phyloP scores from a whole-genome alignment of 345 rosid species.

The Aquilaria malaccensis region DNA sequence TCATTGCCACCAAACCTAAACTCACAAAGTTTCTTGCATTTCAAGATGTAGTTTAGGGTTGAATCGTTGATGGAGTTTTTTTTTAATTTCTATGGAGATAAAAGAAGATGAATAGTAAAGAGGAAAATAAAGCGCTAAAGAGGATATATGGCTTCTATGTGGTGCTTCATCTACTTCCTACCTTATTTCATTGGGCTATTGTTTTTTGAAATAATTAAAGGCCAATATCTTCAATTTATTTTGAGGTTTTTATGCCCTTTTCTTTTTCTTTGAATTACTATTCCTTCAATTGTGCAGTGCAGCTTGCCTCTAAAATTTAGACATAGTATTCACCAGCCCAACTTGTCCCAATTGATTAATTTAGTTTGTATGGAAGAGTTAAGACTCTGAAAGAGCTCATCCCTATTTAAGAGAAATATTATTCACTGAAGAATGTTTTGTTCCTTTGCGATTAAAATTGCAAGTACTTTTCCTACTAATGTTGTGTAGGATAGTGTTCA shows the following conservation, averaged over 20 bases:
- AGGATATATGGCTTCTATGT: constrained; percentile 54
- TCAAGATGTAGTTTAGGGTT: constrained; percentile 12
- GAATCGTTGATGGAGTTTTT: constrained; percentile 23
- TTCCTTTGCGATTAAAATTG: neutral
- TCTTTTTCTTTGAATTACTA: constrained; percentile 2
- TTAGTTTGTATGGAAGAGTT: no score
- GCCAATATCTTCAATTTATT: constrained; percentile 20
- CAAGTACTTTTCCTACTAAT: no score
- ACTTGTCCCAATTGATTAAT: no score
- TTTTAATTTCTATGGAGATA: constrained; percentile 23
- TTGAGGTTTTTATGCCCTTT: constrained; percentile 4
- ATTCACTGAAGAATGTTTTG: neutral
- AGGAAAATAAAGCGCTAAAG: constrained; percentile 68
- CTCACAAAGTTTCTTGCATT: neutral
- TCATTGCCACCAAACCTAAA: no score
- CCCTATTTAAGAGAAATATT: no score
- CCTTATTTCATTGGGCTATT: constrained; percentile 81
- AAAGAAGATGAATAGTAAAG: constrained; percentile 7
- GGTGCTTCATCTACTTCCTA: constrained; percentile 65
- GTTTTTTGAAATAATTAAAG: constrained; percentile 68
- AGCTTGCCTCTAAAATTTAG: no score
- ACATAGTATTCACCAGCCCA: no score
- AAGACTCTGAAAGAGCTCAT: no score
- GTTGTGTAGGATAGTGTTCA: neutral
- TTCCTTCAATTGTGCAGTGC: neutral